Base-by-base conservation (phyloP, 805 yeast species). In the Pichia kluyveri region DNA sequence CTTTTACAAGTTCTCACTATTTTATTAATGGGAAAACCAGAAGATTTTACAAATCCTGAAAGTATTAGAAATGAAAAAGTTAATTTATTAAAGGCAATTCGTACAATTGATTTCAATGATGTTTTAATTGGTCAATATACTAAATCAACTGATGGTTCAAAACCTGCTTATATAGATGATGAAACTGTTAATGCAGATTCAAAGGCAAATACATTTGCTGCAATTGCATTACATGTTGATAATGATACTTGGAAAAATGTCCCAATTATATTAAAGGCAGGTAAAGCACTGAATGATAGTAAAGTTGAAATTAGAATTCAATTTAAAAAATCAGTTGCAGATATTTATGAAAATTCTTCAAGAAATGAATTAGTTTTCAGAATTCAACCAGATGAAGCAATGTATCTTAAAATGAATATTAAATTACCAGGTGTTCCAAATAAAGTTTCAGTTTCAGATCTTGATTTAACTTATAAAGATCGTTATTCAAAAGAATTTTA, bases 191-290 rank as follows among this genome's bases (percentile, higher is more conserved):
- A 81, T 54, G 71, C 77, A 45, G 82, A 76, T 54, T 87, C 96
- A 47, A 86, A 85, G 66, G 85, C 95, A 63, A 88, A 89, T 48
- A 93, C 99, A 5, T 93, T 77, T 66, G 96, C 97, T 12, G 96
- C 96, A 3, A 62, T 93, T 50, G 77, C 82, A 23, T 62, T 91
- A 52, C 71, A 81, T 55, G 86, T 93, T 66, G 74, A 81, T 60
- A 93, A 90, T 67, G 98, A 93, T 69, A 81, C 97, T 63, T 93
- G 99, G 99, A 93, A 86, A 54, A 98, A 98, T 60, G 98, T 93
- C 41, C 99, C 99, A 47, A 80, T 93, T 62, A 83, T 93, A 46
- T 73, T 93, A 73, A 80, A 96, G 70, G 99, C 98, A 15, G 99
- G 99, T 61, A 93, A 93, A 71, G 96, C 98, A n/a, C 72, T 93